These are phyloP conservation scores for Hymenoscyphus repandus DNA, from an alignment of 2,329 filamentous ascomycete species.

Conservation along the genomic window DNA sequence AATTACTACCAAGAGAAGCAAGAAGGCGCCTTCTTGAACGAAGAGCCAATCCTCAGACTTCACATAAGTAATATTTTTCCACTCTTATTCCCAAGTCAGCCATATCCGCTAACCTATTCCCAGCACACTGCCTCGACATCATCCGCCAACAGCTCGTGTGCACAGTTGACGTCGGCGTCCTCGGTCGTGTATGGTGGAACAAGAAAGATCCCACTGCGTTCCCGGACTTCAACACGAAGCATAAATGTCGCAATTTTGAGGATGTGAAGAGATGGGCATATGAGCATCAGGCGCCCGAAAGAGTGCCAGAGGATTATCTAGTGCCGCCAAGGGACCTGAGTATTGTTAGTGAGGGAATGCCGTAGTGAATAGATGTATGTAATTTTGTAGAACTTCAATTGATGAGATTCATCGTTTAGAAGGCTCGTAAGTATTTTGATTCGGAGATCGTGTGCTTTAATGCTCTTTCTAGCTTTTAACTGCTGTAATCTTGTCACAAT, in stretches of 20 bases:
- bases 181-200: conserved; percentile 49
- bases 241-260: conserved; percentile 47
- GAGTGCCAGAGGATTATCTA: conserved; percentile 16
- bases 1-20: conserved; percentile 41
- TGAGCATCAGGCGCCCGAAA: conserved; percentile 35
- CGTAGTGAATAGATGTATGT: conserved; percentile 6
- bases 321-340: conserved; percentile 11
- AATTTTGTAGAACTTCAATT: too few relatives aligned
- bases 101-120: neutral
- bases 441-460: too few relatives aligned
- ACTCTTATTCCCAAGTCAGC: neutral
- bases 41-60: conserved; percentile 40
- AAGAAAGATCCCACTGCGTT: conserved; percentile 33
- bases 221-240: conserved; percentile 47
- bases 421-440: too few relatives aligned
- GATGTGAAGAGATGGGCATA: conserved; percentile 44
- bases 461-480: too few relatives aligned
- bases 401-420: too few relatives aligned
- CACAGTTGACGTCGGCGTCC: conserved; percentile 43
- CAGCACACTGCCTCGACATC: conserved; percentile 49
- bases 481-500: too few relatives aligned
- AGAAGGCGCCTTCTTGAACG: conserved; percentile 42
- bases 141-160: conserved; percentile 51
- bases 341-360: conserved; percentile 18
- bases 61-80: conserved; percentile 38